Evolutionary conservation across 148 eudicot genomes (phyloP), one percentile per base, ranked within the genome.

Genomic region (Chenopodium album): DNA sequence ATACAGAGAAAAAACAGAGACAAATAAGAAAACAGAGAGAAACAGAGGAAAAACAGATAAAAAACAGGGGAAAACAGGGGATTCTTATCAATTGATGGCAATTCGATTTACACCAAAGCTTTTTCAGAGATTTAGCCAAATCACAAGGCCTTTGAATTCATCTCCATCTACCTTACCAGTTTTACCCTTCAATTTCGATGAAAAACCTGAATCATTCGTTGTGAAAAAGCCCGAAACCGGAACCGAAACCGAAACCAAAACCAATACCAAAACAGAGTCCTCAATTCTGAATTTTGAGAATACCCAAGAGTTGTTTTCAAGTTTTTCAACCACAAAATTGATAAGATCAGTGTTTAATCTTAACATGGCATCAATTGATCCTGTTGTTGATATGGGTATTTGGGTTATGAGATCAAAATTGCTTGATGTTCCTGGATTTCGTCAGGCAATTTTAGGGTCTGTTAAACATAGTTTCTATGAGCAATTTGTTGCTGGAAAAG

Each of bases 401-500:
- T 86, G 92, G 91, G 90, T 96, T 0, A 91, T 92, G 97, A 81
- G 85, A 26, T 95, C 97, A 0, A 84, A 71, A 82, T 76, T 92
- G 59, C 87, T 96, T 84, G 78, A 82, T 1, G 80, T 76, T 11
- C 86, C 88, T 26, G 48, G 89, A 9, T 37, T 87, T 2, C 77
- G 88, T 4, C 82, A 87, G 65, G 63, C 82, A 17, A 79, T 90
- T 12, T 23, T 91, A 4, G 89, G 82, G 12, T 56, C 76, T 0
- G 85, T 89, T 0, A 85, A 87, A n/a, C 81, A 69, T 17, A 92
- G 91, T 28, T 87, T 96, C 54, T 96, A 88, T 64, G 97, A 89
- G 9, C 99, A 96, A 44, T 96, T 96, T 76, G 91, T 91, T 47
- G 98, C 95, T 0, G 99, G 99, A 0, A 71, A 77, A 66, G 86